Conservation (phyloP, 257 asterid genomes). For the Jacaranda copaia region DNA sequence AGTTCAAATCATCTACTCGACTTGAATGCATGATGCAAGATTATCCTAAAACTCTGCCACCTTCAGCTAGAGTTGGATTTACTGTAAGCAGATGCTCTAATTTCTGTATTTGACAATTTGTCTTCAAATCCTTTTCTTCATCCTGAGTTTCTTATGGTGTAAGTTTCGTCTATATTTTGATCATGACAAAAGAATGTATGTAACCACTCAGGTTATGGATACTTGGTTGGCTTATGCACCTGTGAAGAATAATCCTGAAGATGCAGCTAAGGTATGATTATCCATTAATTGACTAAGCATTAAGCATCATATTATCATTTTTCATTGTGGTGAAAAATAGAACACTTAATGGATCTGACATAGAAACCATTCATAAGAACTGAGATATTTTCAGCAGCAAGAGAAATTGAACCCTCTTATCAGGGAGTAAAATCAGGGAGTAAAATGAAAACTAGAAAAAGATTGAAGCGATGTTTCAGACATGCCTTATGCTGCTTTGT, state of each 20-base stretch:
- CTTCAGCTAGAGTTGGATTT: constrained; percentile 96
- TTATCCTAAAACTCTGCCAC: constrained; percentile 94
- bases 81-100: constrained; percentile 67
- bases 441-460: background rate
- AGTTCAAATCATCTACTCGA: constrained; percentile 96
- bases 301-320: background rate
- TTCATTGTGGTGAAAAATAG: background rate
- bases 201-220: constrained; percentile 73
- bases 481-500: background rate
- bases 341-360: background rate
- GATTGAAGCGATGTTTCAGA: background rate
- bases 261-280: constrained; percentile 90
- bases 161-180: constrained; percentile 17
- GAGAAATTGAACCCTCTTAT: constrained; percentile 1
- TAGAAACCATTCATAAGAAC: background rate
- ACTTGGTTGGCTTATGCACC: constrained; percentile 99
- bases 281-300: constrained; percentile 23
- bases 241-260: constrained; percentile 98
- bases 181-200: constrained; percentile 20
- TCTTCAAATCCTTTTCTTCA: background rate
- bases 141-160: constrained; percentile 9
- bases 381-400: constrained; percentile 3
- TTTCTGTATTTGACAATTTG: constrained; percentile 19
- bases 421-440: background rate
- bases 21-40: constrained; percentile 99